A percentile compares a stretch with the other conserved stretches of the same genome.
Conservation (phyloP, 768 basidiomycete species). For the Pulveroboletus frians region DNA sequence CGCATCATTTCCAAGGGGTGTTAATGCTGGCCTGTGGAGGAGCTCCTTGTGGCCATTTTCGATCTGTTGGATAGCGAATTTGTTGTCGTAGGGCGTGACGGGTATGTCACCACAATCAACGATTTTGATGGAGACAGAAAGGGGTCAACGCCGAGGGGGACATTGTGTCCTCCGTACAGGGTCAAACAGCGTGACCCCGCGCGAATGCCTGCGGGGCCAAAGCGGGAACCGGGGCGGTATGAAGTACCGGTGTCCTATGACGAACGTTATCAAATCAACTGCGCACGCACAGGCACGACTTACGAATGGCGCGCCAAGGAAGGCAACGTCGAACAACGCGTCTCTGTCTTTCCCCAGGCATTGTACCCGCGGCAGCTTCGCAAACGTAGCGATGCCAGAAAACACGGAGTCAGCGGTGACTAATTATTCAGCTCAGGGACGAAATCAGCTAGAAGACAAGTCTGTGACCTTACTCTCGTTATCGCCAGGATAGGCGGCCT, state of each 20-base stretch:
- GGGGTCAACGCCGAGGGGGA: slow-evolving; percentile 67
- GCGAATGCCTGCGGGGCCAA: slow-evolving; percentile 81
- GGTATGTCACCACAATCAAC: slow-evolving; percentile 79
- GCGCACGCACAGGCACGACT: slow-evolving; percentile 15
- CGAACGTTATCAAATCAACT: background rate
- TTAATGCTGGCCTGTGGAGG: slow-evolving; percentile 58
- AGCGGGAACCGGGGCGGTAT: slow-evolving; percentile 79
- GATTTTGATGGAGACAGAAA: slow-evolving; percentile 59
- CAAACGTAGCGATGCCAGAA: slow-evolving; percentile 81
- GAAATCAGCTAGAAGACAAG: background rate
- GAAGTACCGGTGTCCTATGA: slow-evolving; percentile 67
- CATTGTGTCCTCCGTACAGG: slow-evolving; percentile 74
- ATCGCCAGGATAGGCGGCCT: slow-evolving; percentile 50
- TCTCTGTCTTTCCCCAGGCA: slow-evolving; percentile 64
- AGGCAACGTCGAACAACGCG: slow-evolving; percentile 69
- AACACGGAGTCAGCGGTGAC: slow-evolving; percentile 78
- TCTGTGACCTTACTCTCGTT: slow-evolving; percentile 44
- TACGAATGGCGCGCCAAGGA: slow-evolving; percentile 77
- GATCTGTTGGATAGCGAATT: slow-evolving; percentile 67
- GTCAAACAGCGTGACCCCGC: slow-evolving; percentile 72
- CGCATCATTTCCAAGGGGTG: slow-evolving; percentile 59
- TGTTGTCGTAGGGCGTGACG: slow-evolving; percentile 75
- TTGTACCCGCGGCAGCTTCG: slow-evolving; percentile 78
- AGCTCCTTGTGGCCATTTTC: slow-evolving; percentile 67
- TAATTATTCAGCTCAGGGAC: slow-evolving; percentile 20